These are phyloP conservation scores for Pisolithus tinctorius DNA, from an alignment of 768 basidiomycete species.

Conservation along the genomic window DNA sequence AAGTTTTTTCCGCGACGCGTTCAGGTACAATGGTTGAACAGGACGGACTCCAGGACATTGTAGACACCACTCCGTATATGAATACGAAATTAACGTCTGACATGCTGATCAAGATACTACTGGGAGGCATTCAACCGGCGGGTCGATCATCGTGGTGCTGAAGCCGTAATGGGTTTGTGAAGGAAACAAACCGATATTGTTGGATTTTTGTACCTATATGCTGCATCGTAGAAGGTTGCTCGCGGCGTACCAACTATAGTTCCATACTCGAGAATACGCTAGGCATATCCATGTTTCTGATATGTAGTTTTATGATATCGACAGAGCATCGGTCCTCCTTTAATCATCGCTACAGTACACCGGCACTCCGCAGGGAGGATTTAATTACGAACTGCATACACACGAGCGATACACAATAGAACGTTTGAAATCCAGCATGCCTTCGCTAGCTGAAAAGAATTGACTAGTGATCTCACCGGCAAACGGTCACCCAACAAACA, in stretches of 20 bases:
- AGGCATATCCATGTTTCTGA: neutral
- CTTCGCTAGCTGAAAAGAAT: too few species aligned
- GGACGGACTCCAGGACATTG: conserved; percentile 45
- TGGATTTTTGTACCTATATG: too few species aligned
- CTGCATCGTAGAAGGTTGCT: neutral
- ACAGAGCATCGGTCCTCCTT: too few species aligned
- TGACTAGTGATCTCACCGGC: too few species aligned
- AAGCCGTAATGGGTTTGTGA: conserved; percentile 14
- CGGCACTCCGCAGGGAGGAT: too few species aligned
- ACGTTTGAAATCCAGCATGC: too few species aligned
- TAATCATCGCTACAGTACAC: too few species aligned
- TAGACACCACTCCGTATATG: conserved; percentile 58
- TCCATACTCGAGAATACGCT: too few species aligned
- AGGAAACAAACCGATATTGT: neutral
- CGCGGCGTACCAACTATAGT: neutral
- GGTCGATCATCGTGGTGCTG: conserved; percentile 31
- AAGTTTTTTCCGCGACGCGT: conserved; percentile 7
- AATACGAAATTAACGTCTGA: conserved; percentile 38
- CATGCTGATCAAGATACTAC: conserved; percentile 52
- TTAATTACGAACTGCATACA: too few species aligned
- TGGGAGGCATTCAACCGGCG: conserved; percentile 65
- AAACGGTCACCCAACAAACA: too few species aligned
- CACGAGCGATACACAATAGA: too few species aligned
- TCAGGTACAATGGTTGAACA: neutral
- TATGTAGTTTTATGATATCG: neutral